These are phyloP conservation scores for Penicillium lividum DNA, from an alignment of 495 filamentous ascomycete species.

Conservation along the genomic window DNA sequence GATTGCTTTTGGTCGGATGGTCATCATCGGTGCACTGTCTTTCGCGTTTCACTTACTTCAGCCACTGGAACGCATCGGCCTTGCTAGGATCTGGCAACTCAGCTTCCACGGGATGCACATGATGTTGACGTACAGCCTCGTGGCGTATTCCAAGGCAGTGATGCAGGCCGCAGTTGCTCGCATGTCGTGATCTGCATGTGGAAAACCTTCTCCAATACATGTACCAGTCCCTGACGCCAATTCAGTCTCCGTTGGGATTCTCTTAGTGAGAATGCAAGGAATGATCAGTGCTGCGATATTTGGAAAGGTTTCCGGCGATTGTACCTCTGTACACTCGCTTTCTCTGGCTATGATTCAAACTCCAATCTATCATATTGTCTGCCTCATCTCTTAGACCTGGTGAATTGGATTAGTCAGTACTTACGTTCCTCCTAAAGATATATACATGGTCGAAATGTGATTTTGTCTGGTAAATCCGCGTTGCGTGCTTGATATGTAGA, in stretches of 20 bases:
- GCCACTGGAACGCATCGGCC: conserved; percentile 7
- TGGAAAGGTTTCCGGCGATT: background rate
- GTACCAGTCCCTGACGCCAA: background rate
- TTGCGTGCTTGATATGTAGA: too few species aligned
- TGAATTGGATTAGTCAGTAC: too few species aligned
- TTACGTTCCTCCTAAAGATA: background rate
- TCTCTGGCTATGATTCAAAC: background rate
- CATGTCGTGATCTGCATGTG: background rate
- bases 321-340: background rate
- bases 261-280: background rate
- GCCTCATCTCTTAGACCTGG: background rate
- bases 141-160: conserved; percentile 7
- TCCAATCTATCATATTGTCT: background rate
- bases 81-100: conserved; percentile 4
- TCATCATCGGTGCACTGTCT: conserved; percentile 4
- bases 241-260: background rate
- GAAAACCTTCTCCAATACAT: too few species aligned
- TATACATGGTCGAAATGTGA: background rate
- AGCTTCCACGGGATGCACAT: conserved; percentile 11
- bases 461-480: too few species aligned
- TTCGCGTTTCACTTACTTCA: conserved; percentile 8
- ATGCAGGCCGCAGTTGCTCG: background rate
- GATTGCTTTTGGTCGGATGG: conserved; percentile 8
- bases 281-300: background rate
- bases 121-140: conserved; percentile 3